Evolutionary conservation across 2,329 filamentous ascomycete genomes (phyloP).

Genomic region (Trichoderma sp.): DNA sequence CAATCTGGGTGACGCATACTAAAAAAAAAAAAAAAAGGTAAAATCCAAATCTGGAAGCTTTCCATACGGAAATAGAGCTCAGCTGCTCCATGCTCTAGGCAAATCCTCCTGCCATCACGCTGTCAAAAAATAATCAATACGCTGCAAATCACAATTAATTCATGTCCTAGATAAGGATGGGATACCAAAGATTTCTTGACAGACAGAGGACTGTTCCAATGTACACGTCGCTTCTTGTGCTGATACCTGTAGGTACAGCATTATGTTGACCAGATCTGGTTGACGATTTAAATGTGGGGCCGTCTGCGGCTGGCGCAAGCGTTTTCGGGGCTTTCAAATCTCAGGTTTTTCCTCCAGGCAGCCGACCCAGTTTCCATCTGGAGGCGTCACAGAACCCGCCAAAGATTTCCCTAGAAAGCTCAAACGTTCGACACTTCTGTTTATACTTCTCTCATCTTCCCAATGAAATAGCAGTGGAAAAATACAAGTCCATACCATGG

Average conservation of each 20-base stretch:
- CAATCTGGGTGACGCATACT: neutral
- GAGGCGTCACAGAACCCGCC: neutral
- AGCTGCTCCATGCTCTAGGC: neutral
- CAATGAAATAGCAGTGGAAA: neutral
- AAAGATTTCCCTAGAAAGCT: neutral
- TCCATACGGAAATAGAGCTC: neutral
- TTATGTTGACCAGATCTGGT: neutral
- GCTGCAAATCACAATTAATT: neutral
- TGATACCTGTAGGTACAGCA: neutral
- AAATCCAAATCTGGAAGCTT: neutral
- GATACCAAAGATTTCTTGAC: neutral
- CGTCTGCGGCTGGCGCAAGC: constrained; percentile 1
- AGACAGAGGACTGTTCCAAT: neutral
- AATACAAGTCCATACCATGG: neutral
- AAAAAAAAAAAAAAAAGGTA: neutral
- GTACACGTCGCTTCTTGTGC: neutral
- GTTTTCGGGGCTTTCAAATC: neutral
- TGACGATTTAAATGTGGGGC: constrained; percentile 14
- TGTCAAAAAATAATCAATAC: neutral
- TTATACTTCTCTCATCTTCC: neutral
- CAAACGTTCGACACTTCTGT: neutral
- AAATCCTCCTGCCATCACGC: neutral
- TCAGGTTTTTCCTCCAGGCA: neutral
- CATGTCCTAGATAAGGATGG: neutral
- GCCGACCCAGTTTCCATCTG: neutral